Percentiles rank a stretch among this genome's conserved stretches.
Evolutionary conservation across 2,329 filamentous ascomycete species (phyloP).

Genomic region (Ilyonectria destructans): DNA sequence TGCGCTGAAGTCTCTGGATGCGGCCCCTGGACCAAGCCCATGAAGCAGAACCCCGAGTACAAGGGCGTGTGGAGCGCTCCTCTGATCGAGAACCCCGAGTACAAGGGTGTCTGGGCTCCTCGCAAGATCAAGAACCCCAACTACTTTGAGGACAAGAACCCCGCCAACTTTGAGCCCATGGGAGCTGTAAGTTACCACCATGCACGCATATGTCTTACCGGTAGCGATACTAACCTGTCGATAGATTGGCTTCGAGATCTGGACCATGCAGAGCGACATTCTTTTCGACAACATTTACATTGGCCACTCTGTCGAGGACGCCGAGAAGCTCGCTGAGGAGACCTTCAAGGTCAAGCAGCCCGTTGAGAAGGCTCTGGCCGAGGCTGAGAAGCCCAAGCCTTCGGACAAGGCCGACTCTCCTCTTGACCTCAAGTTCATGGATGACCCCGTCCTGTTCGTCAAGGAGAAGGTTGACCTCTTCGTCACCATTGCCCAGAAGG

Average conservation of each 20-base stretch:
- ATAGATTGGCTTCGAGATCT: slow-evolving; percentile 98
- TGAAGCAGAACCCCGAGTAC: slow-evolving; percentile 95
- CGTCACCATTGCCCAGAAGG: slow-evolving; percentile 84
- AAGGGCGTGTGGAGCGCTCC: slow-evolving; percentile 99
- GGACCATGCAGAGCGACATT: slow-evolving; percentile 99
- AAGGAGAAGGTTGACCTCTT: slow-evolving; percentile 96
- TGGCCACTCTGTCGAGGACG: slow-evolving; percentile 95
- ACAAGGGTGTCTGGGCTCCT: slow-evolving; percentile 96
- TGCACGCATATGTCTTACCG: background rate
- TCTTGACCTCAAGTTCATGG: slow-evolving; percentile 87
- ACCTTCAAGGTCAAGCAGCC: slow-evolving; percentile 91
- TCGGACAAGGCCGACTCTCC: slow-evolving; percentile 77
- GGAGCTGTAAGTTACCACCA: slow-evolving; percentile 81
- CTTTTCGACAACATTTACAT: slow-evolving; percentile 99
- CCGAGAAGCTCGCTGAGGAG: slow-evolving; percentile 89
- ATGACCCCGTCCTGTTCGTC: slow-evolving; percentile 90
- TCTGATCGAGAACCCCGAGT: slow-evolving; percentile 95
- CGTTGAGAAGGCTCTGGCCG: slow-evolving; percentile 85
- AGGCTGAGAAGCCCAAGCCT: slow-evolving; percentile 84
- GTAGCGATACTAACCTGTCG: slow-evolving; percentile 37
- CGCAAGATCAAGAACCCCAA: slow-evolving; percentile 97
- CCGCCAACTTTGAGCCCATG: slow-evolving; percentile 97
- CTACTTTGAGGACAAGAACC: slow-evolving; percentile 97
- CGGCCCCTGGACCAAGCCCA: slow-evolving; percentile 91
- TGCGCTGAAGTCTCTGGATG: slow-evolving; percentile 94